These are phyloP conservation scores for Mucor piriformis DNA, from an alignment of 371 early-diverging fungal species.

Conservation along the genomic window DNA sequence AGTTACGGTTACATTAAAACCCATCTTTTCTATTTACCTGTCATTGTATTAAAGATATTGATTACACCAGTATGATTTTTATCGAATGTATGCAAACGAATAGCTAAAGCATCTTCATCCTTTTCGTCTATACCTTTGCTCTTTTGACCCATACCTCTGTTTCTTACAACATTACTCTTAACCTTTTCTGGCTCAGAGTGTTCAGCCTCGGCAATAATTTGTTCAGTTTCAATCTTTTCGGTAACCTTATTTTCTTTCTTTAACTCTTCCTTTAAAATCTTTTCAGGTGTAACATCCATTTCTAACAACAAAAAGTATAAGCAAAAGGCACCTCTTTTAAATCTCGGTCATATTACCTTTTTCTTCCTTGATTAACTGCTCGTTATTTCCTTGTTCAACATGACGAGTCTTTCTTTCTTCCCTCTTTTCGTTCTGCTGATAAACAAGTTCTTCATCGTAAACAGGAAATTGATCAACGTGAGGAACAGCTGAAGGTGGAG, in stretches of 20 bases:
- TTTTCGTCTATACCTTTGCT: background rate
- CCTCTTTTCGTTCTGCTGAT: slow-evolving; percentile 28
- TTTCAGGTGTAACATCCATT: background rate
- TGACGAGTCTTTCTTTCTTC: slow-evolving; percentile 35
- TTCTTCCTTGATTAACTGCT: slow-evolving; percentile 27
- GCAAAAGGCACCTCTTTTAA: background rate
- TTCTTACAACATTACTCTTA: too few relatives aligned
- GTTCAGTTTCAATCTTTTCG: slow-evolving; percentile 2
- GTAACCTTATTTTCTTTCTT: slow-evolving; percentile 1
- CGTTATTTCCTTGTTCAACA: slow-evolving; percentile 22
- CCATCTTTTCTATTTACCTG: background rate
- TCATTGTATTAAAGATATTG: slow-evolving; percentile 40
- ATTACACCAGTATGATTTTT: slow-evolving; percentile 28
- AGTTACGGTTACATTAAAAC: background rate
- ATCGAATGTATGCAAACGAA: slow-evolving; percentile 34
- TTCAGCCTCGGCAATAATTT: background rate
- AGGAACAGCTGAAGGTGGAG: slow-evolving; percentile 41
- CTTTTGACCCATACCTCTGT: background rate
- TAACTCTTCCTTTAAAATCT: slow-evolving; percentile 11
- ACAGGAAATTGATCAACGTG: slow-evolving; percentile 35
- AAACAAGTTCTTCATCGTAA: slow-evolving; percentile 41
- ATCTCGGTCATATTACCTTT: slow-evolving; percentile 22
- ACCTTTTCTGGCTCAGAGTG: background rate
- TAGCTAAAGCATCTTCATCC: slow-evolving; percentile 9
- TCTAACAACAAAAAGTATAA: background rate